These are phyloP conservation scores for Pueraria montana DNA, from an alignment of 306 rosid species.

Conservation along the genomic window DNA sequence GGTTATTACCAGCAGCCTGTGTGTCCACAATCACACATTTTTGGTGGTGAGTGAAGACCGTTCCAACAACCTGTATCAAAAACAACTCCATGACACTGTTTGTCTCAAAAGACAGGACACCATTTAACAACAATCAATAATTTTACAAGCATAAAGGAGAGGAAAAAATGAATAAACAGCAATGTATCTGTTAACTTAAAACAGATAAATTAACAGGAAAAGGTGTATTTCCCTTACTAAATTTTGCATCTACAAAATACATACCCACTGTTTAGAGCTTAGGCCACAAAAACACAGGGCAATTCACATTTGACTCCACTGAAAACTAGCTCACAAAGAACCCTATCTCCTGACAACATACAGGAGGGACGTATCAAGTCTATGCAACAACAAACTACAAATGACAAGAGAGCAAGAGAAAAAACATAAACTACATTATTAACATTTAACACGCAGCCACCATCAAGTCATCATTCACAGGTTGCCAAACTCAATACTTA, in stretches of 20 bases:
- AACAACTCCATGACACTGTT: constrained; percentile 40
- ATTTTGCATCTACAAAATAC: constrained; percentile 49
- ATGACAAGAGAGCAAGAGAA: neutral
- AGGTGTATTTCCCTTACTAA: constrained; percentile 20
- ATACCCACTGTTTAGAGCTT: constrained; percentile 48
- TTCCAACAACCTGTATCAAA: constrained; percentile 81
- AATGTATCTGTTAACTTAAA: constrained; percentile 22
- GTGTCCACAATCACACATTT: constrained; percentile 94
- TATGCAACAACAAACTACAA: constrained; percentile 24
- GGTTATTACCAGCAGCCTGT: constrained; percentile 78
- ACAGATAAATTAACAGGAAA: constrained; percentile 4
- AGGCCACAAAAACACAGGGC: constrained; percentile 52
- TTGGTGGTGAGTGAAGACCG: constrained; percentile 94
- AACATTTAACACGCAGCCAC: neutral
- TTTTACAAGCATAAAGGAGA: neutral
- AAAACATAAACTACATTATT: neutral
- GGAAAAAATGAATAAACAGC: constrained; percentile 20
- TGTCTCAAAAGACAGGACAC: constrained; percentile 33
- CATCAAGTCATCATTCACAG: constrained; percentile 5
- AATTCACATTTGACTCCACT: constrained; percentile 48
- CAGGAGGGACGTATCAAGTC: constrained; percentile 47
- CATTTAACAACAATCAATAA: neutral
- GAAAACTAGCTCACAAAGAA: constrained; percentile 47
- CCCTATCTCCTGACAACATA: constrained; percentile 49
- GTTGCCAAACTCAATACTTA: neutral